phyloP scores from a whole-genome alignment of 768 basidiomycete species.

The Stropharia rugosoannulata region DNA sequence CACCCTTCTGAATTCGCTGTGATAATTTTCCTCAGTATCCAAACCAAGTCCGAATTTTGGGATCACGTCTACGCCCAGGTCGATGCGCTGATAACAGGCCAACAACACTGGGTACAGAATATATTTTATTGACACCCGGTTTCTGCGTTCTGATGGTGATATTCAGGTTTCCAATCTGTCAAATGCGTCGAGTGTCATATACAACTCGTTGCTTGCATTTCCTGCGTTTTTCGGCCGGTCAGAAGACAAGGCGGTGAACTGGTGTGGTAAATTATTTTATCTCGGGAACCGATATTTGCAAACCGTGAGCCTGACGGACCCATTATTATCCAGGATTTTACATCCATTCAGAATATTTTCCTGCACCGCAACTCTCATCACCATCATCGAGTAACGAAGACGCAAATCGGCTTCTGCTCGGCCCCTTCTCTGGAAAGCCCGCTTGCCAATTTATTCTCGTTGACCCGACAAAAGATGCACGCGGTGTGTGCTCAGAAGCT shows the following conservation, averaged over 20 bases:
- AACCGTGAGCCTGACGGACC: background rate
- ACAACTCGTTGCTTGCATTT: slow-evolving; percentile 73
- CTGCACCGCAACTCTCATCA: slow-evolving; percentile 33
- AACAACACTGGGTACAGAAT: slow-evolving; percentile 72
- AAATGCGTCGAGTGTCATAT: slow-evolving; percentile 81
- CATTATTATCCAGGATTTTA: slow-evolving; percentile 71
- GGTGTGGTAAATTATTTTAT: slow-evolving; percentile 74
- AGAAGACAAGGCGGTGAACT: slow-evolving; percentile 75
- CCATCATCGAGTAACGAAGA: slow-evolving; percentile 16
- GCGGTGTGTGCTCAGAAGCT: slow-evolving; percentile 87
- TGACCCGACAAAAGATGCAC: slow-evolving; percentile 41
- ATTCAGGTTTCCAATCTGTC: slow-evolving; percentile 81
- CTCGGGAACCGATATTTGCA: background rate
- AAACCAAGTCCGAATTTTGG: slow-evolving; percentile 81
- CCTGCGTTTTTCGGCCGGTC: slow-evolving; percentile 58
- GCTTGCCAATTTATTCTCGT: slow-evolving; percentile 84
- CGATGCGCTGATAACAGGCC: slow-evolving; percentile 56
- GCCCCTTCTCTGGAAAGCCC: slow-evolving; percentile 89
- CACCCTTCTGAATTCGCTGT: background rate
- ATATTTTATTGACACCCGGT: background rate
- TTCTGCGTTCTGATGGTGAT: background rate
- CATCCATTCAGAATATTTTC: slow-evolving; percentile 64
- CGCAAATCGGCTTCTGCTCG: slow-evolving; percentile 54
- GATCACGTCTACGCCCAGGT: slow-evolving; percentile 68
- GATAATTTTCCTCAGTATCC: slow-evolving; percentile 40